phyloP scores from a whole-genome alignment of 148 eudicot genomes.

The Rhododendron ferrugineum region DNA sequence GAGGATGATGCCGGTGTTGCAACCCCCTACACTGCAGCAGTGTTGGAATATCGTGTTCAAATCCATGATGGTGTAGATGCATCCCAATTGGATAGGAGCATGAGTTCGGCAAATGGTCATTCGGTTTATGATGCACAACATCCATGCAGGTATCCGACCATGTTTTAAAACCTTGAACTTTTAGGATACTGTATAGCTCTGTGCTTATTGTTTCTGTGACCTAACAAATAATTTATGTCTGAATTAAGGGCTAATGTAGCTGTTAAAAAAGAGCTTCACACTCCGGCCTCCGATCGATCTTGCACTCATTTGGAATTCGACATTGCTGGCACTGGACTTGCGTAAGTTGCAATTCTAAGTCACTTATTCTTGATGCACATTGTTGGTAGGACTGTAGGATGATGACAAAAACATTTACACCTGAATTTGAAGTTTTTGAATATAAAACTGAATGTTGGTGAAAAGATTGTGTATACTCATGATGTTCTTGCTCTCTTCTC shows the following conservation, averaged over 20 bases:
- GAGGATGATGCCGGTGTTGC: conserved; percentile 60
- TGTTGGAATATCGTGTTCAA: conserved; percentile 74
- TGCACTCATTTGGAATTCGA: conserved; percentile 96
- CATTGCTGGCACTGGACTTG: conserved; percentile 69
- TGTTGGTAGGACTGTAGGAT: neutral
- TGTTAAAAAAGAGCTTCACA: conserved; percentile 82
- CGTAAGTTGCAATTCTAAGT: conserved; percentile 41
- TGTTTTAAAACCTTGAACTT: neutral
- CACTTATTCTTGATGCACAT: neutral
- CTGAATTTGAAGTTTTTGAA: neutral
- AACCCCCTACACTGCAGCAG: conserved; percentile 90
- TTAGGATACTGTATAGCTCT: neutral
- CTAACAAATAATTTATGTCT: conserved; percentile 9
- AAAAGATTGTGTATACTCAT: neutral
- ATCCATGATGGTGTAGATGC: conserved; percentile 39
- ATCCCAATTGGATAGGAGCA: conserved; percentile 33
- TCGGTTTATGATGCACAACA: conserved; percentile 79
- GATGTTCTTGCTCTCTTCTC: conserved; percentile 12
- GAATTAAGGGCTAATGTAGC: conserved; percentile 66
- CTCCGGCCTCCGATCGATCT: conserved; percentile 86
- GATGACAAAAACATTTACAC: neutral
- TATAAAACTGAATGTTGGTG: neutral
- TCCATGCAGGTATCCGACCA: conserved; percentile 65
- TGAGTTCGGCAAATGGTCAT: conserved; percentile 75
- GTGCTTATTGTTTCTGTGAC: conserved; percentile 9